phyloP scores from a whole-genome alignment of 768 basidiomycete species.

The Brasilioporus rufonigricans region DNA sequence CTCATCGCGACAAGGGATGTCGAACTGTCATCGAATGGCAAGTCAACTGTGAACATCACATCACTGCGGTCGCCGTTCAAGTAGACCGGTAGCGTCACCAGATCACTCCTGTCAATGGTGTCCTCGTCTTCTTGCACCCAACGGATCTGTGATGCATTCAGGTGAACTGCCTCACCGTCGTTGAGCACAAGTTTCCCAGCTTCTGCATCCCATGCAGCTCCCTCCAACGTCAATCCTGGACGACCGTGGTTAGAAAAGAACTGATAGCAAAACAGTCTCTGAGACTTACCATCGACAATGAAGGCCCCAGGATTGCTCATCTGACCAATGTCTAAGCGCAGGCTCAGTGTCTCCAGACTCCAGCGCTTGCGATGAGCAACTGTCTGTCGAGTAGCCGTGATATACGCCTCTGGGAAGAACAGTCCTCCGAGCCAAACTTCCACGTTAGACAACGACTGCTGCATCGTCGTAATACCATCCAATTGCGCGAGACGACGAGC shows the following conservation, averaged over 20 bases:
- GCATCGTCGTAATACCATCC: conserved; percentile 53
- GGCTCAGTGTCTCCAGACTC: conserved; percentile 85
- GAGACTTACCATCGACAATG: conserved; percentile 78
- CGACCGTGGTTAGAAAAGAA: conserved; percentile 5
- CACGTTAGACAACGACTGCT: conserved; percentile 60
- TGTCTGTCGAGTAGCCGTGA: conserved; percentile 95
- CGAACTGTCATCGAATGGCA: conserved; percentile 71
- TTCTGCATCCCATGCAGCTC: conserved; percentile 65
- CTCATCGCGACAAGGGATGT: conserved; percentile 77
- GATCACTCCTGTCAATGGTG: conserved; percentile 26
- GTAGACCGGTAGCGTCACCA: conserved; percentile 88
- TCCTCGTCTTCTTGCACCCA: conserved; percentile 71
- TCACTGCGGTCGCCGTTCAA: conserved; percentile 87
- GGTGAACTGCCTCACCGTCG: conserved; percentile 75
- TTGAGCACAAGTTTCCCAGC: conserved; percentile 73
- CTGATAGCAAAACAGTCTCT: not conserved
- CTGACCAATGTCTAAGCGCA: conserved; percentile 79
- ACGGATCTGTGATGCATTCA: conserved; percentile 79
- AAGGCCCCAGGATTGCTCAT: conserved; percentile 79
- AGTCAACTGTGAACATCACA: conserved; percentile 84
- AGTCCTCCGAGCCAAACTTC: conserved; percentile 92
- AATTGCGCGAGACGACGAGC: conserved; percentile 80
- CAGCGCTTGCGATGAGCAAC: conserved; percentile 90
- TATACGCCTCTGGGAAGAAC: conserved; percentile 95
- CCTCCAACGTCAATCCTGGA: conserved; percentile 82